Percentiles rank a stretch among this genome's conserved stretches.
phyloP scores from a whole-genome alignment of 441 rosid species.

The Mallotus japonicus region DNA sequence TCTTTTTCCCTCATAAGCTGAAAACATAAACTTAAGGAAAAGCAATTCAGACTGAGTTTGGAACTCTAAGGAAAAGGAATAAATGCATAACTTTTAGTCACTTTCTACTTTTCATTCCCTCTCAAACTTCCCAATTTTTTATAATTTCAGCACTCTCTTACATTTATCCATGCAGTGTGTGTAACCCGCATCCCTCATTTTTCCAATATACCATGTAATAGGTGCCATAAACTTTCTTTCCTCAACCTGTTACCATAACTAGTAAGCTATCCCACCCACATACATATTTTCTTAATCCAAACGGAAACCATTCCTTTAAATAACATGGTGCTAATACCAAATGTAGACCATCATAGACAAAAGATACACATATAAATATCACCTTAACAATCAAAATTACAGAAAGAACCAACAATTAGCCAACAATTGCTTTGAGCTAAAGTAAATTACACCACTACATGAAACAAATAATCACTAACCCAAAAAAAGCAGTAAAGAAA shows the following conservation, averaged over 20 bases:
- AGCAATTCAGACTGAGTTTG: not conserved
- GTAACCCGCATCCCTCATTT: not conserved
- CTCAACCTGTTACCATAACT: not conserved
- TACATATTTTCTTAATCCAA: not conserved
- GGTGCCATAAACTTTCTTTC: not conserved
- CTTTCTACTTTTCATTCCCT: not conserved
- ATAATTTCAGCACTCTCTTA: not conserved
- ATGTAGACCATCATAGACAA: not conserved
- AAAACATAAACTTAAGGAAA: not conserved
- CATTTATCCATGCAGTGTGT: not conserved
- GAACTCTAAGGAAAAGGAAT: not conserved
- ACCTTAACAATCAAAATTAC: not conserved
- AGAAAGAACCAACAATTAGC: conserved; percentile 2
- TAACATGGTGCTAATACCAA: not conserved
- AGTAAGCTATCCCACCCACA: not conserved
- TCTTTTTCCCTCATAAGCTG: not conserved
- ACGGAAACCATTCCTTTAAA: not conserved
- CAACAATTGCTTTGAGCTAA: not conserved
- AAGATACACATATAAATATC: not conserved
- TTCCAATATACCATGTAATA: not conserved
- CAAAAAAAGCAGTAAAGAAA: not conserved
- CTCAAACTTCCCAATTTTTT: conserved; percentile 1
- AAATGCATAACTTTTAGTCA: not conserved
- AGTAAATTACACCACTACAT: not conserved
- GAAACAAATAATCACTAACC: not conserved